Evolutionary conservation across 2,329 filamentous ascomycete genomes (phyloP).

Genomic region (Macrophomina phaseolina): DNA sequence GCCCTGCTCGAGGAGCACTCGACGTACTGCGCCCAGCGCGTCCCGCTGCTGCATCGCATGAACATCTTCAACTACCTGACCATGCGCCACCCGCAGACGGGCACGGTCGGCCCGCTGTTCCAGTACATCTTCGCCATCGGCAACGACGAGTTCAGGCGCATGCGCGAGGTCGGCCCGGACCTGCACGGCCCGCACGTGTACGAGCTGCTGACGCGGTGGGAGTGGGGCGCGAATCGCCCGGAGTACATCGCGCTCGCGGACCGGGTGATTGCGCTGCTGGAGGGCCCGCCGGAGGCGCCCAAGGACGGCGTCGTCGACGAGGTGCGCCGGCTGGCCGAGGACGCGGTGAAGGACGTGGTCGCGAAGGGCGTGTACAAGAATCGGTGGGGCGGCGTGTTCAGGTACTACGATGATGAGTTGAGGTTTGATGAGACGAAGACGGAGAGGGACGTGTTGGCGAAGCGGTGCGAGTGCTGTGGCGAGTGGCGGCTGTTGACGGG

Average conservation of each 20-base stretch:
- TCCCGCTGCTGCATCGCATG: background rate
- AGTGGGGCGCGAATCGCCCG: background rate
- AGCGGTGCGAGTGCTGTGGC: background rate
- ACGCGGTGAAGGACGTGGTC: background rate
- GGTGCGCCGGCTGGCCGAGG: background rate
- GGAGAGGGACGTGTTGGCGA: background rate
- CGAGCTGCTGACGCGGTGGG: background rate
- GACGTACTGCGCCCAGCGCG: background rate
- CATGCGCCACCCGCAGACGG: background rate
- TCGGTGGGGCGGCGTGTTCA: conserved; percentile 5
- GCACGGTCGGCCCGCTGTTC: background rate
- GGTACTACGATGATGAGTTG: conserved; percentile 14
- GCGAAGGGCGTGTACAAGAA: background rate
- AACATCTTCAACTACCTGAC: background rate
- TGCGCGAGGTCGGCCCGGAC: background rate
- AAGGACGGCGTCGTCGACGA: background rate
- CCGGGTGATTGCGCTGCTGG: background rate
- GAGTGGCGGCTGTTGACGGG: conserved; percentile 1
- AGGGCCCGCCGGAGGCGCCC: background rate
- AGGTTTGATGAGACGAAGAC: background rate
- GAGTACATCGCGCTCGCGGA: conserved; percentile 1
- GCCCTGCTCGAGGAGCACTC: background rate
- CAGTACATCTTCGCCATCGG: background rate
- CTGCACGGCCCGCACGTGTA: background rate
- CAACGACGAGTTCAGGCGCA: background rate